A percentile compares a stretch with the other conserved stretches of the same genome.
Conservation (phyloP, 495 filamentous ascomycete genomes). For the Aspergillus taichungensis region DNA sequence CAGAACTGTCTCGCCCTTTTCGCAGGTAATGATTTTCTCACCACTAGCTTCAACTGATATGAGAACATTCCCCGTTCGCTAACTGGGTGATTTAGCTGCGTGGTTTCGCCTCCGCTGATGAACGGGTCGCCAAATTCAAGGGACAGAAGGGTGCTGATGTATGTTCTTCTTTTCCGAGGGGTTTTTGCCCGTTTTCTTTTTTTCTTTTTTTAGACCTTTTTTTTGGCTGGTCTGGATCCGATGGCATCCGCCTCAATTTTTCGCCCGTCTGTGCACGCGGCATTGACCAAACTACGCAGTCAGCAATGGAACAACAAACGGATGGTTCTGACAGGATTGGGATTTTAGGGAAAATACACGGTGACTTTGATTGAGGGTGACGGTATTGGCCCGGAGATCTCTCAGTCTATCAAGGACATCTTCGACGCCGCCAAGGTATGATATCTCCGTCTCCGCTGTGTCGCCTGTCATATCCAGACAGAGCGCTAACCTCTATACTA, state of each 20-base stretch:
- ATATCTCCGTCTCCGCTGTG: conserved; percentile 6
- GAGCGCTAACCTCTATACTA: conserved; percentile 9
- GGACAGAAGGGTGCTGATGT: conserved; percentile 84
- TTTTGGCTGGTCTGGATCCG: conserved; percentile 9
- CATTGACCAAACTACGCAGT: no score
- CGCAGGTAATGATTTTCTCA: conserved; percentile 37
- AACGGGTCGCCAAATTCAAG: conserved; percentile 85
- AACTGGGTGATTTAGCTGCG: conserved; percentile 29
- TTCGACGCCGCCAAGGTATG: conserved; percentile 86
- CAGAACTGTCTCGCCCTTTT: conserved; percentile 37
- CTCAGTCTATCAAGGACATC: conserved; percentile 95
- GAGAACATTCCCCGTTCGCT: conserved; percentile 15
- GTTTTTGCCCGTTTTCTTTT: conserved; percentile 12
- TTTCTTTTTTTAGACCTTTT: conserved; percentile 7
- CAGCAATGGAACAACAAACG: not conserved
- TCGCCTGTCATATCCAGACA: not conserved
- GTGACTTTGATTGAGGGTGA: conserved; percentile 98
- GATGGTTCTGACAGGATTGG: not conserved
- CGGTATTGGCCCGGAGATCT: conserved; percentile 95
- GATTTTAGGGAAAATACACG: conserved; percentile 74
- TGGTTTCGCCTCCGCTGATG: conserved; percentile 47
- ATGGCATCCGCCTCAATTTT: conserved; percentile 8
- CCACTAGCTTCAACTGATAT: not conserved
- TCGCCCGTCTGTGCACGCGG: not conserved
- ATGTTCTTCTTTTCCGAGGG: conserved; percentile 23